These are phyloP conservation scores for Lasiosphaeria hispida DNA, from an alignment of 495 filamentous ascomycete species.

Conservation along the genomic window DNA sequence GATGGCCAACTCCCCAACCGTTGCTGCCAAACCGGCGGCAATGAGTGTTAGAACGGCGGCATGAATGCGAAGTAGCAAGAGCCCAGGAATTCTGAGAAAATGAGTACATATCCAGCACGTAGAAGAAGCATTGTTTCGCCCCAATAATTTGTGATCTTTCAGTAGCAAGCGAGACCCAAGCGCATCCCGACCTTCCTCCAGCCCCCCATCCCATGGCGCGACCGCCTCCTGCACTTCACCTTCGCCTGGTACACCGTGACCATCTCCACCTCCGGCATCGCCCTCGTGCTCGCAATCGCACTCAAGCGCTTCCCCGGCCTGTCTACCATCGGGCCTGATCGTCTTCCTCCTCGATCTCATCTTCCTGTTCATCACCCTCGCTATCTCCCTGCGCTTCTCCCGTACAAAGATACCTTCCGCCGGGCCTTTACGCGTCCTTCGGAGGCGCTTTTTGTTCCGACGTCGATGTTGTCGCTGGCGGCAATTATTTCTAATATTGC, in stretches of 20 bases:
- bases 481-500: conserved; percentile 60
- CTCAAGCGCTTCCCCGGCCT: conserved; percentile 60
- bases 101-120: no score
- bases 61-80: no score
- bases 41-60: no score
- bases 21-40: no score
- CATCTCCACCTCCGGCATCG: conserved; percentile 65
- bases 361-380: conserved; percentile 48
- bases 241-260: conserved; percentile 72
- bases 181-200: conserved; percentile 30
- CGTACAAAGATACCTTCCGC: conserved; percentile 49
- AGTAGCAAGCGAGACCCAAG: no score
- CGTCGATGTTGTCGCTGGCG: conserved; percentile 64
- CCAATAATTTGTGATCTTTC: no score
- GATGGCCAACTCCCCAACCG: no score
- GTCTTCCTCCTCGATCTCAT: conserved; percentile 63
- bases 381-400: conserved; percentile 57
- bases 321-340: conserved; percentile 54
- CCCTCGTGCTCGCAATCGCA: conserved; percentile 57
- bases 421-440: conserved; percentile 58
- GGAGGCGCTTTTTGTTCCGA: conserved; percentile 66
- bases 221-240: conserved; percentile 64
- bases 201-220: conserved; percentile 28
- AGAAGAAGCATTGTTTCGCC: no score
- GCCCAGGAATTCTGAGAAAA: no score